Percentiles rank a stretch among this genome's conserved stretches.
phyloP scores from a whole-genome alignment of 1,284 basidiomycete species.

The Sanghuangporus baumii region DNA sequence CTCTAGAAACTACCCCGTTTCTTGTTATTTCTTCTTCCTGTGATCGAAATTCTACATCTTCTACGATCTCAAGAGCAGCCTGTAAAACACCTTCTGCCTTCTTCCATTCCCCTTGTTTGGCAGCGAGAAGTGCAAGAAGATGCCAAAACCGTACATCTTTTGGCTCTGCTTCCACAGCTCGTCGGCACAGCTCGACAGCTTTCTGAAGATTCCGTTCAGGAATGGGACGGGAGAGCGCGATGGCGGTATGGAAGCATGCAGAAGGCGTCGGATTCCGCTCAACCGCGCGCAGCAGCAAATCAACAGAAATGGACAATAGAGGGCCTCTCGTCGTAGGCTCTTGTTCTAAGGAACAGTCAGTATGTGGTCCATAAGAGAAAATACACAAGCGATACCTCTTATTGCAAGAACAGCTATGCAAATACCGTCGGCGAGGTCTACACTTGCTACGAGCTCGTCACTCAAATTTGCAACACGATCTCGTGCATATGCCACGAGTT shows the following conservation, averaged over 20 bases:
- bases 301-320: constrained; percentile 56
- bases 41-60: constrained; percentile 37
- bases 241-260: constrained; percentile 75
- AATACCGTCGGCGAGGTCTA: constrained; percentile 64
- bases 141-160: constrained; percentile 86
- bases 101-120: constrained; percentile 76
- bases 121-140: constrained; percentile 79
- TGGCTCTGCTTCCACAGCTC: constrained; percentile 73
- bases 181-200: constrained; percentile 66
- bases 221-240: constrained; percentile 66
- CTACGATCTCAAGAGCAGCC: constrained; percentile 51
- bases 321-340: constrained; percentile 55
- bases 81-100: constrained; percentile 78
- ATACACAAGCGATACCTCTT: constrained; percentile 38
- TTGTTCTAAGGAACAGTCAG: constrained; percentile 43
- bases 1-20: constrained; percentile 9
- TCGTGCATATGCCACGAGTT: constrained; percentile 50
- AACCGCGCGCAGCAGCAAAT: constrained; percentile 51
- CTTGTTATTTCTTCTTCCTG: constrained; percentile 21
- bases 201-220: constrained; percentile 60
- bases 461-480: constrained; percentile 42
- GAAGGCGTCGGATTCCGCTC: constrained; percentile 52
- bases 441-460: constrained; percentile 43
- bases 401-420: constrained; percentile 55
- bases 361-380: neutral